A percentile compares a stretch with the other conserved stretches of the same genome.
phyloP scores from a whole-genome alignment of 2,329 filamentous ascomycete genomes.

The Scytalidium lignicola region DNA sequence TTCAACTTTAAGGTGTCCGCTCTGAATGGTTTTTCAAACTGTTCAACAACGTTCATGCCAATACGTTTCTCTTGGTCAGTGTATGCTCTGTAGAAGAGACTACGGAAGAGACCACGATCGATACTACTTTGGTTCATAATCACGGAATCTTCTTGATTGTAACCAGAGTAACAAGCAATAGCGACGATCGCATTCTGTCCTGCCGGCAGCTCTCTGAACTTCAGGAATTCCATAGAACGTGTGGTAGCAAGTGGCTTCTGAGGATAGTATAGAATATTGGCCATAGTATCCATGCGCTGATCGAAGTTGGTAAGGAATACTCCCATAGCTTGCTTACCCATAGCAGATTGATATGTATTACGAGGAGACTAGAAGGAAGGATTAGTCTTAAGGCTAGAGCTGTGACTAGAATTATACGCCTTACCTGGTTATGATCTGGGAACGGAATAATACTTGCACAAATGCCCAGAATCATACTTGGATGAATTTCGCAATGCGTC shows the following conservation, averaged over 20 bases:
- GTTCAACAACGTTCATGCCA: constrained; percentile 85
- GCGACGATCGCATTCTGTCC: constrained; percentile 98
- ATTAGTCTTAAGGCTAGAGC: constrained; percentile 27
- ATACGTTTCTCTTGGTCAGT: constrained; percentile 96
- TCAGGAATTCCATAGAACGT: constrained; percentile 96
- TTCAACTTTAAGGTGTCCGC: constrained; percentile 87
- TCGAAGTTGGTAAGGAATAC: constrained; percentile 97
- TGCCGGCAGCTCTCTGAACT: constrained; percentile 94
- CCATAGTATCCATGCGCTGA: constrained; percentile 98
- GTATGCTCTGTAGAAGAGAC: constrained; percentile 96
- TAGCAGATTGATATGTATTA: constrained; percentile 98
- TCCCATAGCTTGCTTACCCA: constrained; percentile 99
- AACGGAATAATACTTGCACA: constrained; percentile 99
- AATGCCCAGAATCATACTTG: constrained; percentile 97
- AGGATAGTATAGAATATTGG: constrained; percentile 97
- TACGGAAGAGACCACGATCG: constrained; percentile 93
- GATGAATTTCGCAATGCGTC: constrained; percentile 98
- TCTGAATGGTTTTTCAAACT: constrained; percentile 92
- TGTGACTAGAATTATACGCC: constrained; percentile 18
- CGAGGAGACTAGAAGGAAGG: constrained; percentile 67
- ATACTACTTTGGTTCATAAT: constrained; percentile 99
- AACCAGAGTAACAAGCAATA: constrained; percentile 94
- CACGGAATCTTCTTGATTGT: constrained; percentile 99
- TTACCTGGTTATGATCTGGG: constrained; percentile 92
- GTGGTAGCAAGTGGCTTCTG: constrained; percentile 97